These are phyloP conservation scores for Sporobolomyces roseus DNA, from an alignment of 768 basidiomycete species.

Conservation along the genomic window DNA sequence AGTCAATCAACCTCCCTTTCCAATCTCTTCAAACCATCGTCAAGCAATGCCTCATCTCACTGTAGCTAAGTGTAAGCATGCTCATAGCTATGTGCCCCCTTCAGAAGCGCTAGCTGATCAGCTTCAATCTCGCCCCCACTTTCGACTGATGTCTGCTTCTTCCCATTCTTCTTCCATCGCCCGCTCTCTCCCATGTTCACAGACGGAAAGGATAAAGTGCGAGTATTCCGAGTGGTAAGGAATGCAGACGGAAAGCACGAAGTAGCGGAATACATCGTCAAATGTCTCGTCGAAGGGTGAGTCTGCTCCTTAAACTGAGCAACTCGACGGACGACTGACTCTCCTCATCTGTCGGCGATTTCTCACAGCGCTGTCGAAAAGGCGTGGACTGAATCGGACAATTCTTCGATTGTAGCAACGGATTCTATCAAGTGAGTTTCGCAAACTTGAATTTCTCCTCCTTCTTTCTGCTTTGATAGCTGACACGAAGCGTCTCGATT, in stretches of 20 bases:
- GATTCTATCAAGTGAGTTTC: constrained; percentile 61
- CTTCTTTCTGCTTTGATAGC: neutral
- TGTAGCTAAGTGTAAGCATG: constrained; percentile 30
- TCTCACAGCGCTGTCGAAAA: constrained; percentile 23
- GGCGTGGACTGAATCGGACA: constrained; percentile 77
- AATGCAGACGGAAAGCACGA: constrained; percentile 54
- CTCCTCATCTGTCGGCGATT: neutral
- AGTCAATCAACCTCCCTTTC: neutral
- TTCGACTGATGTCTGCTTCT: neutral
- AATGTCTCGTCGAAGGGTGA: constrained; percentile 76
- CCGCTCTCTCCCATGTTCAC: neutral
- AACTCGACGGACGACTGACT: too few relatives aligned
- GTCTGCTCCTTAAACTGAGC: neutral
- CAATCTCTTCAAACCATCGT: constrained; percentile 1
- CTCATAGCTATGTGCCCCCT: neutral
- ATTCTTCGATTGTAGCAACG: constrained; percentile 80
- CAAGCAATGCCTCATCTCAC: constrained; percentile 35
- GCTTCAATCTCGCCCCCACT: too few relatives aligned
- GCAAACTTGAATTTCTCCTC: neutral
- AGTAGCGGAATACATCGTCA: constrained; percentile 79
- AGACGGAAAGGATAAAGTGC: constrained; percentile 81
- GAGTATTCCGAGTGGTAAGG: constrained; percentile 79
- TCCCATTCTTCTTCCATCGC: neutral
- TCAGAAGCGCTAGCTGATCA: too few relatives aligned
- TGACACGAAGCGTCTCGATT: neutral